phyloP scores from a whole-genome alignment of 2,329 filamentous ascomycete genomes.

The Hymenoscyphus albidus region DNA sequence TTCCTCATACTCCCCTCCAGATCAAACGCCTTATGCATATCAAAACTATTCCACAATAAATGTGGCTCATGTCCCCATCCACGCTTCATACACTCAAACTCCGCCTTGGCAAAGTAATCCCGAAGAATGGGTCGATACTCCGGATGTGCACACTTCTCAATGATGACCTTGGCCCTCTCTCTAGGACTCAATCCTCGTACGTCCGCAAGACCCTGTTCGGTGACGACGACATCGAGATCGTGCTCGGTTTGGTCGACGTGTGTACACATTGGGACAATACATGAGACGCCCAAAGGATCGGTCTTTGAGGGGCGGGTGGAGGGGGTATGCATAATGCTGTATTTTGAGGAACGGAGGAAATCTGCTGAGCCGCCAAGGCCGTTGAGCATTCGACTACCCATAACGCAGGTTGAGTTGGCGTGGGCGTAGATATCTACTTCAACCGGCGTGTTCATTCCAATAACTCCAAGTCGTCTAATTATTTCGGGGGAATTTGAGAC shows the following conservation, averaged over 20 bases:
- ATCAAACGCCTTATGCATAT: slow-evolving; percentile 80
- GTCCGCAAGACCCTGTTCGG: slow-evolving; percentile 71
- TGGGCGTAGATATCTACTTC: slow-evolving; percentile 95
- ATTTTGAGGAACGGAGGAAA: slow-evolving; percentile 74
- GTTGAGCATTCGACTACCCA: slow-evolving; percentile 85
- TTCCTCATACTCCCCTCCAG: slow-evolving; percentile 77
- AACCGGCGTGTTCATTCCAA: slow-evolving; percentile 93
- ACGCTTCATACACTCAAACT: slow-evolving; percentile 80
- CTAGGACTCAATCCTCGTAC: slow-evolving; percentile 76
- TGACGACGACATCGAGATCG: slow-evolving; percentile 86
- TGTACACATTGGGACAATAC: slow-evolving; percentile 92
- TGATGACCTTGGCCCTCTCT: slow-evolving; percentile 79
- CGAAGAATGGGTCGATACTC: slow-evolving; percentile 77
- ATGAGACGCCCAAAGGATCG: slow-evolving; percentile 76
- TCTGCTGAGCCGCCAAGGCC: slow-evolving; percentile 78
- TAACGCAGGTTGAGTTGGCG: slow-evolving; percentile 85
- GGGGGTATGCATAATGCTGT: slow-evolving; percentile 92
- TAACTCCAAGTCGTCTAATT: slow-evolving; percentile 80
- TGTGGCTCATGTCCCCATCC: slow-evolving; percentile 90
- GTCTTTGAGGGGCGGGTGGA: slow-evolving; percentile 75
- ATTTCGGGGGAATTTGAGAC: slow-evolving; percentile 89
- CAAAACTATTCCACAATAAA: slow-evolving; percentile 78
- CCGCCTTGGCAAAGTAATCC: slow-evolving; percentile 81
- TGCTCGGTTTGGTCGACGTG: slow-evolving; percentile 93
- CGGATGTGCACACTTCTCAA: slow-evolving; percentile 81